Percentiles rank a stretch among this genome's conserved stretches.
Conservation (phyloP, 345 rosid species). For the Gynandropsis gynandra region DNA sequence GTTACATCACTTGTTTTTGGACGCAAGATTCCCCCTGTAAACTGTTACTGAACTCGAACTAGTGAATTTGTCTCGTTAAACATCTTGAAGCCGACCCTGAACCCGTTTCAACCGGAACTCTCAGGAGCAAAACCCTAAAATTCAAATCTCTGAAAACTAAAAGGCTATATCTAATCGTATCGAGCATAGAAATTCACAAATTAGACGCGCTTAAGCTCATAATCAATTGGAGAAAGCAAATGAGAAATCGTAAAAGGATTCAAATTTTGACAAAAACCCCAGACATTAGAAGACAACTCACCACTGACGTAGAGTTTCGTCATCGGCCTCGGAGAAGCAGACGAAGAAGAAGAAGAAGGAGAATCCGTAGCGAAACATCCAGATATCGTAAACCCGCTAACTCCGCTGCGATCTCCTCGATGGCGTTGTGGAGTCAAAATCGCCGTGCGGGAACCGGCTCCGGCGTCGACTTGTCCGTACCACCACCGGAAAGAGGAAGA, state of each 20-base stretch:
- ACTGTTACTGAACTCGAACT: no score
- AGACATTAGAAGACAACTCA: conserved; percentile 18
- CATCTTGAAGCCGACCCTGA: no score
- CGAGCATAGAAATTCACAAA: not conserved
- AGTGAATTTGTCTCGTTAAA: no score
- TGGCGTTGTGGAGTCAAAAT: not conserved
- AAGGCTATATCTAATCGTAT: not conserved
- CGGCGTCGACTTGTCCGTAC: conserved; percentile 1
- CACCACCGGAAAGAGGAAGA: not conserved
- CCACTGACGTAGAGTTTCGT: conserved; percentile 70
- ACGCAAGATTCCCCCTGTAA: no score
- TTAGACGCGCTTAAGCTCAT: not conserved
- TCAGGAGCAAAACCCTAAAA: no score
- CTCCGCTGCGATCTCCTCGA: not conserved
- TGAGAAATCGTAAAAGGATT: not conserved
- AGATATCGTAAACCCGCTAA: conserved; percentile 1
- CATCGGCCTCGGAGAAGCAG: conserved; percentile 22
- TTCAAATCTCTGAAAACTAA: not conserved
- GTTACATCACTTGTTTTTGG: no score
- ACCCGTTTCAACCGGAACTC: no score
- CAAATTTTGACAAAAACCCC: not conserved
- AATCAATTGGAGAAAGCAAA: not conserved
- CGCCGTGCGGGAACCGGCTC: not conserved
- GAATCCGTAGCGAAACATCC: conserved; percentile 25
- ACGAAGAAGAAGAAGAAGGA: conserved; percentile 20